Evolutionary conservation across 495 filamentous ascomycete species (phyloP).

Genomic region (Hypoxylon trugodes): DNA sequence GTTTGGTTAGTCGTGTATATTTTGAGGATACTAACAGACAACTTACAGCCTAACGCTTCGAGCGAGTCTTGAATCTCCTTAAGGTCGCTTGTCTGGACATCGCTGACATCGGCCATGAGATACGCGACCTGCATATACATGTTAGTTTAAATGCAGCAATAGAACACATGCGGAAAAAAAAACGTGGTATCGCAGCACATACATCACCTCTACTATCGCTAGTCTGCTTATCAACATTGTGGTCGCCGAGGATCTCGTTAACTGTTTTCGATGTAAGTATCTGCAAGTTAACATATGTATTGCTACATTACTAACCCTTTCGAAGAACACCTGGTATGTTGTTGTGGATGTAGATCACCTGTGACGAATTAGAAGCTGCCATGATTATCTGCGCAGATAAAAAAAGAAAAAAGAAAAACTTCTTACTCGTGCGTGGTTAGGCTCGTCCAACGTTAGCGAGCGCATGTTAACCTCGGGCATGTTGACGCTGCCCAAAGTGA

Average conservation of each 20-base stretch:
- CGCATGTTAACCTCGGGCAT: constrained; percentile 92
- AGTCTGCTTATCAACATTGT: constrained; percentile 99
- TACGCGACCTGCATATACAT: constrained; percentile 75
- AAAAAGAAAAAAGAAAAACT: no score
- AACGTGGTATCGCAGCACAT: constrained; percentile 44
- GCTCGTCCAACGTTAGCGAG: constrained; percentile 84
- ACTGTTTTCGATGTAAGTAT: constrained; percentile 59
- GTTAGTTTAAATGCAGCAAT: constrained; percentile 28
- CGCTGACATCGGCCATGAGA: constrained; percentile 96
- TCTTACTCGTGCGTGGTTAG: constrained; percentile 80
- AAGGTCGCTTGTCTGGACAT: constrained; percentile 80
- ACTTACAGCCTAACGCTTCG: constrained; percentile 82
- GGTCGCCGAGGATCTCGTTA: constrained; percentile 89
- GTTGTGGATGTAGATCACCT: constrained; percentile 93
- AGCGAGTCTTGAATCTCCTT: constrained; percentile 84
- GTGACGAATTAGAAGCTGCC: constrained; percentile 23
- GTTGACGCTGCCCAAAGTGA: constrained; percentile 91
- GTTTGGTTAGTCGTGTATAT: constrained; percentile 20
- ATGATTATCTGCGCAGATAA: background rate
- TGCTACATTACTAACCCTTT: constrained; percentile 62
- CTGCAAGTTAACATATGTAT: background rate
- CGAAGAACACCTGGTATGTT: constrained; percentile 95
- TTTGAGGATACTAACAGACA: constrained; percentile 7
- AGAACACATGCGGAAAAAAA: background rate
- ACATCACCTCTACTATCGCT: constrained; percentile 93